Evolutionary conservation across 371 early-diverging fungal genomes (phyloP), one percentile per base, ranked within the genome.

Genomic region (Rhizopus delemar): DNA sequence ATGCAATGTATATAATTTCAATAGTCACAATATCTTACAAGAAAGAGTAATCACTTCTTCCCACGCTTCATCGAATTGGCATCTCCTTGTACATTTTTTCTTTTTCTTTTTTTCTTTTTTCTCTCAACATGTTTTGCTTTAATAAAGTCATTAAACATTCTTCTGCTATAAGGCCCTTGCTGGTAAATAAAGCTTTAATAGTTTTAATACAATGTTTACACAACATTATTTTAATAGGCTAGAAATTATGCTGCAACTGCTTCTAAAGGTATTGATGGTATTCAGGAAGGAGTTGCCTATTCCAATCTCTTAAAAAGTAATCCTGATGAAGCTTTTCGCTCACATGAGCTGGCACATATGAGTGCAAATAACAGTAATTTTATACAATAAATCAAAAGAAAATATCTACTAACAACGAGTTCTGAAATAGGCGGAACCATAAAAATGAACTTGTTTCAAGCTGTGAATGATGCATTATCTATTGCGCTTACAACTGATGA

Each of bases 381-480:
- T 13, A 13, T 35, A 13, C 2, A 11, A 43, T 43, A 15, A 43
- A 56, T 29, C 8, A 34, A 46, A 8, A 16, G 29, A 29, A 12
- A 8, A 5, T 9, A 11, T 16, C 33, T 11, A 55, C 33, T 45
- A 7, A 15, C 2, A 9, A 13, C 22, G 22, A 22, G 2, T 13
- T 32, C 43, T 4, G 33, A 33, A 56, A 41, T 41, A 86, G 86
- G 82, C 8, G 92, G 90, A 62, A 93, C 93, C 8, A 86, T 85
- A 60, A 93, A 92, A 65, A 89, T 96, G 87, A 98, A 98, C 77
- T 78, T 93, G 56, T 98, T 90, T 75, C 96, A 95, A 71, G 87
- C 96, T 5, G 86, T 98, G 9, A 97, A 98, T 73, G 93, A 96
- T 66, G 97, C 98, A 12, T 83, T 98, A 85, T 82, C 86, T 12